Base-by-base conservation (phyloP, 768 basidiomycete genomes). In the Rubroboletus pulcherrimus region DNA sequence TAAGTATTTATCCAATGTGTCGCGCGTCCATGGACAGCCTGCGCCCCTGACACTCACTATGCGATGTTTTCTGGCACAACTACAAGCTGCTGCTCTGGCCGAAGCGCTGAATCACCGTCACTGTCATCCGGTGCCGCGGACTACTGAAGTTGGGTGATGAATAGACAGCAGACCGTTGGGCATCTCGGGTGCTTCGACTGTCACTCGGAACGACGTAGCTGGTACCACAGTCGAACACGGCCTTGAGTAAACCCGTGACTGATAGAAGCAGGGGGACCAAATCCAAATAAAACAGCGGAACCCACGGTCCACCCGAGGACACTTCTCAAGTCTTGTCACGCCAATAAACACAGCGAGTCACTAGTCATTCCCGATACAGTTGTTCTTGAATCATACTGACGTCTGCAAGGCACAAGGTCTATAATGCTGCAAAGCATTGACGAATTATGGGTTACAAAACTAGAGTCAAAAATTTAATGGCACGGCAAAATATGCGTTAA, bases 371-470 rank as follows among this genome's bases (percentile, higher is more conserved):
- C n/a, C 10, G 14, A 29, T 42, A 42, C 19, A 35, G 8, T 30
- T n/a, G 48, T 21, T 44, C 43, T 43, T 39, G 43, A 49, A 53
- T 17, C 17, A 42, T 15, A 35, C 30, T 12, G 30, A 48, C 26
- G 40, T 14, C 19, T 43, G 48, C 53, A 42, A 43, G 31, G 24
- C 17, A 47, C 42, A 38, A 15, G n/a, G 34, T 58, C 49, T 55
- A 56, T 56, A 37, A 43, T 53, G 51, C 38, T 56, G 39, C n/a
- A 51, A 34, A 54, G 29, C 35, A 26, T 38, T 9, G 35, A 47
- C 60, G 24, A 37, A 63, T 66, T 60, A 63, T 42, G 49, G 17
- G 35, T 52, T 24, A 53, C 5, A 21, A 43, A 41, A 39, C 41
- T 62, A 66, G 29, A 44, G 26, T 54, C 65, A 29, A 49, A n/a